These are phyloP conservation scores for Suillus luteus DNA, from an alignment of 768 basidiomycete genomes.

Conservation along the genomic window DNA sequence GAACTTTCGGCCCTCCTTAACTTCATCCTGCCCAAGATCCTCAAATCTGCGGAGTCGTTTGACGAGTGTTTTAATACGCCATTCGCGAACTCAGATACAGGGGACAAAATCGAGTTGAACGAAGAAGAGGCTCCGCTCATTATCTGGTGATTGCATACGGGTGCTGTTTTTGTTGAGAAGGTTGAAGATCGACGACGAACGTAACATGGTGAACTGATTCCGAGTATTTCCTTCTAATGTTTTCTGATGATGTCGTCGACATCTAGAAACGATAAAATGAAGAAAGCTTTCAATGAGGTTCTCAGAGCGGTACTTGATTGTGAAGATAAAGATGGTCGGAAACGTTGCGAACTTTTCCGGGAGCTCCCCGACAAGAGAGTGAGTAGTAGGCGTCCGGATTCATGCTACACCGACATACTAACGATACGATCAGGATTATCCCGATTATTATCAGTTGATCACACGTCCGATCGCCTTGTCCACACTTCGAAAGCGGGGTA, in stretches of 20 bases:
- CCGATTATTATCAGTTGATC: constrained; percentile 92
- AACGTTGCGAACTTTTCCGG: constrained; percentile 84
- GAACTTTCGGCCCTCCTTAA: constrained; percentile 96
- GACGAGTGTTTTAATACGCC: constrained; percentile 99
- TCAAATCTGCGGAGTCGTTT: constrained; percentile 99
- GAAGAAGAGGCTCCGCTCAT: constrained; percentile 99
- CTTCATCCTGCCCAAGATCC: constrained; percentile 92
- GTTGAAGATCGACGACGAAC: constrained; percentile 88
- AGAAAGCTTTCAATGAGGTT: constrained; percentile 78
- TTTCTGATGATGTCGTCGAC: constrained; percentile 10
- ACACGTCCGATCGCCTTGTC: constrained; percentile 85
- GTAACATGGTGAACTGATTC: constrained; percentile 57
- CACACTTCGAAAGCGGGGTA: constrained; percentile 77
- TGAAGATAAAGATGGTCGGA: constrained; percentile 72
- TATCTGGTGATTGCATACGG: constrained; percentile 94
- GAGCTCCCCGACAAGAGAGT: constrained; percentile 83
- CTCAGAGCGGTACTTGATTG: constrained; percentile 72
- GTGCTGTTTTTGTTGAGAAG: constrained; percentile 87
- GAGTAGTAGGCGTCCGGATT: constrained; percentile 22
- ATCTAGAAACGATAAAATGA: constrained; percentile 86
- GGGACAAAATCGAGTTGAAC: constrained; percentile 98
- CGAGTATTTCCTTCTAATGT: neutral
- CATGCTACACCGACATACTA: constrained; percentile 16
- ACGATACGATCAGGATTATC: constrained; percentile 64
- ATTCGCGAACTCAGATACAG: constrained; percentile 96